phyloP scores from a whole-genome alignment of 495 filamentous ascomycete species.

The Chaetomidium leptoderma region DNA sequence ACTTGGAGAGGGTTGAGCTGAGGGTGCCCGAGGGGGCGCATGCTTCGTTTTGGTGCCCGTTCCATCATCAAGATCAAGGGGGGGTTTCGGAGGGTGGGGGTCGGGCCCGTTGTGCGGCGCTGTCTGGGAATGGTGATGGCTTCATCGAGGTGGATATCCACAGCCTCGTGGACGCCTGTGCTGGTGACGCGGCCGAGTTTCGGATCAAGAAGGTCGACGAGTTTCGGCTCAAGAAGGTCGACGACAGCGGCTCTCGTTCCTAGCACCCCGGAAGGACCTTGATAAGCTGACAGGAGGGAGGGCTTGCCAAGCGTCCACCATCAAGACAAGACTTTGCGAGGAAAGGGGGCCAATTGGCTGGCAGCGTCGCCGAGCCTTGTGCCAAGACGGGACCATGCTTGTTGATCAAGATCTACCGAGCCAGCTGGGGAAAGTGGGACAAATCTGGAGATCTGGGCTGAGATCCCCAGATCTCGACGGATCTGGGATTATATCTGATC shows the following conservation, averaged over 20 bases:
- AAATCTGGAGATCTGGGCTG: background rate
- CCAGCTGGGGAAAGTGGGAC: background rate
- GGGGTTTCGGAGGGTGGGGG: background rate
- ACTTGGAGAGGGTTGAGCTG: constrained; percentile 27
- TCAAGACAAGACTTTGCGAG: background rate
- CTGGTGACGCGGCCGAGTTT: constrained; percentile 16
- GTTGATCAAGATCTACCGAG: constrained; percentile 20
- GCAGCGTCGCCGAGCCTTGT: constrained; percentile 1
- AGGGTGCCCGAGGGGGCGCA: constrained; percentile 24
- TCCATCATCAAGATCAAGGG: constrained; percentile 16
- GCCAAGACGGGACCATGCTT: constrained; percentile 21
- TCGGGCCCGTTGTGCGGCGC: background rate
- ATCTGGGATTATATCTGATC: background rate
- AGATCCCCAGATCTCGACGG: background rate
- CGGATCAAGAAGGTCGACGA: constrained; percentile 11
- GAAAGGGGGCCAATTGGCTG: background rate
- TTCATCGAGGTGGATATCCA: constrained; percentile 16
- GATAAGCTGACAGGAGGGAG: background rate
- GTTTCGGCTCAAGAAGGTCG: background rate
- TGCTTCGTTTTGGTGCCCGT: constrained; percentile 28
- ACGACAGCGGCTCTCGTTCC: background rate
- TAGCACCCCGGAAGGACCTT: background rate
- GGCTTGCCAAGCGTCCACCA: constrained; percentile 2
- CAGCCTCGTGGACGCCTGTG: constrained; percentile 11
- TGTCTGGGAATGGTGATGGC: background rate